Base-by-base conservation (phyloP, 495 filamentous ascomycete genomes). In the Parmelia sp. region DNA sequence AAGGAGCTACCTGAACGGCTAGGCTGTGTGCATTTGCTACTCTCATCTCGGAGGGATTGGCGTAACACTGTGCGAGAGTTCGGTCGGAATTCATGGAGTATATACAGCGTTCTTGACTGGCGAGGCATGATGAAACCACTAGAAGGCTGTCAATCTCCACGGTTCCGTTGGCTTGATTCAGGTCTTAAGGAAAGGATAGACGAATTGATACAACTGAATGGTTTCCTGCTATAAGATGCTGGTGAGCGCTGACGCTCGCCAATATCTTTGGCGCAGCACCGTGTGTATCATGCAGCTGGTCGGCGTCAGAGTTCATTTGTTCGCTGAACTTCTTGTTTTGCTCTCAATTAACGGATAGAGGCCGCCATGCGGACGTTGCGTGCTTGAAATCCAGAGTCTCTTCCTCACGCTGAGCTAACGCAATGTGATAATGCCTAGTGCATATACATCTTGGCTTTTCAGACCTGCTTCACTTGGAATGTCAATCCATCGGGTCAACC, bases 1-100 rank as follows among this genome's bases (percentile, higher is more conserved):
- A 71, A 80, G 88, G 69, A 88, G 80, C 75, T 97, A 97, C 76
- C 76, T 97, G 65, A 88, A 88, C 74, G 81, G 80, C 68, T 90
- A 82, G 61, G 66, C 19, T 42, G 12, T 25, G 23, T 36, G 37
- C 27, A 39, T 17, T 23, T 23, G 21, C 37, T 33, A 55, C 29
- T 17, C 51, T 19, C 15, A 33, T 55, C 51, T 35, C 11, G 17
- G 21, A 33, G 7, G 51, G 15, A 33, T 19, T 0, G 0, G 51
- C 29, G 51, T 33, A 55, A 33, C 8, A n/a, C 51, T 19, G 17
- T 21, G 51, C 51, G 21, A 33, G 51, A n/a, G 21, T 2, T 31
- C 15, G 10, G 1, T 21, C 51, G 29, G 15, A 8, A 19, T 15
- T 8, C 27, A 33, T 55, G 29, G 29, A 33, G 29, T 29, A 55